Evolutionary conservation across 257 asterid species (phyloP).

Genomic region (Nicotiana tabacum): DNA sequence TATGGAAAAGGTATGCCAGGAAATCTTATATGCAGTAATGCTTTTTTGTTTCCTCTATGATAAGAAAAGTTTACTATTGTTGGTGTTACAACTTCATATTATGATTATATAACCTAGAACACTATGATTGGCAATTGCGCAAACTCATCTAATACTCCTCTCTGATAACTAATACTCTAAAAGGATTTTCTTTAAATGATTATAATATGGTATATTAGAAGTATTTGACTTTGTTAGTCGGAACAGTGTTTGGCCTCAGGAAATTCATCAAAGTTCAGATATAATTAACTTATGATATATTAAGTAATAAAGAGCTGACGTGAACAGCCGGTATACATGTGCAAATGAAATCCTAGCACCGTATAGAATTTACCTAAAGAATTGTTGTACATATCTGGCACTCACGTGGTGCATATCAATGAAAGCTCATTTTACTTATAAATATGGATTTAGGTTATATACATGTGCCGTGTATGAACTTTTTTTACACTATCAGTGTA

Average conservation of each 20-base stretch:
- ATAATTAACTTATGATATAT: neutral
- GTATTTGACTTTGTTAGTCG: neutral
- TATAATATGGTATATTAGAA: neutral
- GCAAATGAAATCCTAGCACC: neutral
- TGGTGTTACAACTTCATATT: neutral
- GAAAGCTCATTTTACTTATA: neutral
- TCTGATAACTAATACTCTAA: neutral
- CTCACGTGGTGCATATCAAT: neutral
- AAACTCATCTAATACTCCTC: neutral
- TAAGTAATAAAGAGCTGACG: neutral
- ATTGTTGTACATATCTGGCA: neutral
- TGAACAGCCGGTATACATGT: neutral
- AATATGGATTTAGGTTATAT: too few species aligned
- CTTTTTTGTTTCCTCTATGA: neutral
- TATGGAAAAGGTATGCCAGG: neutral
- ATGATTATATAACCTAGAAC: neutral
- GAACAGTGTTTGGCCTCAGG: neutral
- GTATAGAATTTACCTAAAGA: neutral
- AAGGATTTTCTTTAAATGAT: neutral
- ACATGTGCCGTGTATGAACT: too few species aligned
- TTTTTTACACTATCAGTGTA: too few species aligned
- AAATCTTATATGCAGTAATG: neutral
- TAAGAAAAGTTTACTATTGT: neutral
- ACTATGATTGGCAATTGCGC: neutral
- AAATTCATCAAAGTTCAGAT: neutral